A percentile compares a stretch with the other conserved stretches of the same genome.
Conservation (phyloP, 2,329 filamentous ascomycete genomes). For the Parastagonospora avenae region DNA sequence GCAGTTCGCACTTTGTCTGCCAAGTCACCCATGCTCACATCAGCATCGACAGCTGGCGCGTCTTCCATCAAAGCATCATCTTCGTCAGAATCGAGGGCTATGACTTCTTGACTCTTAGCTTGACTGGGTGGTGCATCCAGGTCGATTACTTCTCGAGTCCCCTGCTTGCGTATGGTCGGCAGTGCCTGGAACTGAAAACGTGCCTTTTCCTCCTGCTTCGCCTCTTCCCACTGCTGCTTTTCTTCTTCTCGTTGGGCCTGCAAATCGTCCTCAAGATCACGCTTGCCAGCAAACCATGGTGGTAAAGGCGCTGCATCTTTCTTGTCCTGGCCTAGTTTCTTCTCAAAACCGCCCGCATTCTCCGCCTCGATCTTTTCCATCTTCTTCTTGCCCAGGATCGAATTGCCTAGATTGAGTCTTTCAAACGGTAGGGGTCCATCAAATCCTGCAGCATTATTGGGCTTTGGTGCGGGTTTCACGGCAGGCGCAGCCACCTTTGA, state of each 20-base stretch:
- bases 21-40: slow-evolving; percentile 50
- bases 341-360: slow-evolving; percentile 69
- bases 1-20: slow-evolving; percentile 51
- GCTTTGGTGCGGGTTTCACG: slow-evolving; percentile 41
- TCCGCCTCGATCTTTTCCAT: slow-evolving; percentile 60
- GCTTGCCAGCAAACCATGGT: slow-evolving; percentile 71
- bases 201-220: slow-evolving; percentile 59
- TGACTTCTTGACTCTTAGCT: slow-evolving; percentile 53
- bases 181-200: slow-evolving; percentile 69
- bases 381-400: slow-evolving; percentile 58
- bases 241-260: slow-evolving; percentile 50
- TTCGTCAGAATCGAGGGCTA: slow-evolving; percentile 68
- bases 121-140: slow-evolving; percentile 52
- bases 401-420: slow-evolving; percentile 72
- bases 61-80: slow-evolving; percentile 51
- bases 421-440: slow-evolving; percentile 89
- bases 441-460: slow-evolving; percentile 66
- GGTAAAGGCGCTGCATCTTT: slow-evolving; percentile 66
- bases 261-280: slow-evolving; percentile 63
- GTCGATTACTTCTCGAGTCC: slow-evolving; percentile 55
- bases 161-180: slow-evolving; percentile 62
- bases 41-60: slow-evolving; percentile 32
- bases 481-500: slow-evolving; percentile 6
- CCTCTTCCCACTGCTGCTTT: slow-evolving; percentile 59
- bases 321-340: slow-evolving; percentile 47